Conservation (phyloP, 495 filamentous ascomycete genomes). For the Penicillium parvum region DNA sequence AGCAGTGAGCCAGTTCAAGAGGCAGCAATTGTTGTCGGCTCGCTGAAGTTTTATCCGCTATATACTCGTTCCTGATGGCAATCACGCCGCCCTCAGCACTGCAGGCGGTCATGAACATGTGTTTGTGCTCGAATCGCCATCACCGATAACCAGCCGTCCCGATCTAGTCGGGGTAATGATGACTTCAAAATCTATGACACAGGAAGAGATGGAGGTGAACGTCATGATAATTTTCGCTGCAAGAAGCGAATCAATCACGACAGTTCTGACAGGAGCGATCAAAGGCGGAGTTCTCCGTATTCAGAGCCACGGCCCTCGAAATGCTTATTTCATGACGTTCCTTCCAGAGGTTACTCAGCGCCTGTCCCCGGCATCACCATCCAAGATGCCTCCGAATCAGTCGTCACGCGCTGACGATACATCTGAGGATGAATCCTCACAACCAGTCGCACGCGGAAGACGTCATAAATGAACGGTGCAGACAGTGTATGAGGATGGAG, state of each 20-base stretch:
- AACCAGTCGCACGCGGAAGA: background rate
- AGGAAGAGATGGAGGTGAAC: background rate
- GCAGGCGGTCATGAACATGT: too few relatives aligned
- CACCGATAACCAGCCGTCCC: background rate
- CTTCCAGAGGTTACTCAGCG: constrained; percentile 2
- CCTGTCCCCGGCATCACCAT: background rate
- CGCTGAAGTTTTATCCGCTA: too few relatives aligned
- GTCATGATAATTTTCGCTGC: background rate
- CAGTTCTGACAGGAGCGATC: too few relatives aligned
- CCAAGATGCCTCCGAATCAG: background rate
- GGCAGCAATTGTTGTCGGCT: too few relatives aligned
- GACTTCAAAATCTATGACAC: background rate
- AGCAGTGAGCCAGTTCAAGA: too few relatives aligned
- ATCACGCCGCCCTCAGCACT: too few relatives aligned
- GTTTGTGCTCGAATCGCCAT: too few relatives aligned
- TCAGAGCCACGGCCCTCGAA: constrained; percentile 5
- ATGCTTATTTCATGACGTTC: constrained; percentile 13
- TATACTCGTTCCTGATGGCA: too few relatives aligned
- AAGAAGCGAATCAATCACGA: constrained; percentile 4
- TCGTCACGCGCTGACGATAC: background rate
- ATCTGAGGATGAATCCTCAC: background rate
- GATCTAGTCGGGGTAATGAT: too few relatives aligned
- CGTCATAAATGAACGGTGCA: background rate
- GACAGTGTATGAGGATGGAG: constrained; percentile 10
- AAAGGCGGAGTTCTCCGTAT: constrained; percentile 13